Conservation (phyloP, 2,329 filamentous ascomycete species). For the Exserohilum turcica region DNA sequence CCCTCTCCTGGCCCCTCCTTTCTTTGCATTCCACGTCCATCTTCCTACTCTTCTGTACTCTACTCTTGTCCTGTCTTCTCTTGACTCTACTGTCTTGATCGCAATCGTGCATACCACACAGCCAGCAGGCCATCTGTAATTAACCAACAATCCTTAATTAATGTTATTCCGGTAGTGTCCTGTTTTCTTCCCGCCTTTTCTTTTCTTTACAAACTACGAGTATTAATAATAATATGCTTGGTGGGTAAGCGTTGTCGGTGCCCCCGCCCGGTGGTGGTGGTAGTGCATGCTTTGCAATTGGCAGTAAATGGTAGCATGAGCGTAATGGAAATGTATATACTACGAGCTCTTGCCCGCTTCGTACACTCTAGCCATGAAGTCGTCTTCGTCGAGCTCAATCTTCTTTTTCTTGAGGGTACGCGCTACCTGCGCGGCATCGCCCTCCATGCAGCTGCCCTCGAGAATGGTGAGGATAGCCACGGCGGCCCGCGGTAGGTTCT, state of each 20-base stretch:
- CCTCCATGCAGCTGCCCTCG: conserved; percentile 51
- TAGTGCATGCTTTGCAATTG: too few relatives aligned
- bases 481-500: conserved; percentile 70
- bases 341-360: conserved; percentile 40
- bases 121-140: too few relatives aligned
- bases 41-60: background rate
- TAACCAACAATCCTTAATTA: too few relatives aligned
- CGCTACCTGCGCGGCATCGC: conserved; percentile 42
- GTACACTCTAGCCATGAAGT: conserved; percentile 42
- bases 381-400: conserved; percentile 30
- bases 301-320: too few relatives aligned
- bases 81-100: too few relatives aligned
- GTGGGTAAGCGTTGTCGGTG: too few relatives aligned
- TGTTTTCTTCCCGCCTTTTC: background rate
- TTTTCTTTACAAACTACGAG: background rate
- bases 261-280: too few relatives aligned
- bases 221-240: too few relatives aligned
- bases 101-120: too few relatives aligned
- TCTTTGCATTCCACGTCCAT: too few relatives aligned
- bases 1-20: too few relatives aligned
- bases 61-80: background rate
- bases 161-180: too few relatives aligned
- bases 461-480: conserved; percentile 66
- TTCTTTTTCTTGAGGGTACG: conserved; percentile 20
- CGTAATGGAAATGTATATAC: background rate